Evolutionary conservation across 495 filamentous ascomycete species (phyloP).

Genomic region (Talaromyces ruber): DNA sequence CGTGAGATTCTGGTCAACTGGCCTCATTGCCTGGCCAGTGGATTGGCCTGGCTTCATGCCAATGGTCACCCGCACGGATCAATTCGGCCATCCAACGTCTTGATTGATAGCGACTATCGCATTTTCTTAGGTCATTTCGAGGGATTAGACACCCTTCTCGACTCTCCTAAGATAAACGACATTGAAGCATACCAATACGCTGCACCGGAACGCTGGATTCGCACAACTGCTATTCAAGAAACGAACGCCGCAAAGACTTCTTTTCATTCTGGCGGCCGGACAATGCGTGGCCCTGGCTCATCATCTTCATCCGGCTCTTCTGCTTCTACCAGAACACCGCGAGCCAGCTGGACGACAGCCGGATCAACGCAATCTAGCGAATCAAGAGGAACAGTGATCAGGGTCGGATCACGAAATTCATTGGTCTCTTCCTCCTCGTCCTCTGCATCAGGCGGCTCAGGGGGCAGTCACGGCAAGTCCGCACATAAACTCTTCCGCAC

Average conservation of each 20-base stretch:
- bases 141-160: slow-evolving; percentile 47
- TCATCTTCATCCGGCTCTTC: neutral
- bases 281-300: slow-evolving; percentile 10
- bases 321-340: neutral
- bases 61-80: slow-evolving; percentile 66
- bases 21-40: slow-evolving; percentile 79
- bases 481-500: slow-evolving; percentile 14
- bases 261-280: slow-evolving; percentile 41
- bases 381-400: slow-evolving; percentile 34
- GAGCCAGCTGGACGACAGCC: slow-evolving; percentile 12
- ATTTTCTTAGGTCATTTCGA: slow-evolving; percentile 71
- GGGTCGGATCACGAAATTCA: slow-evolving; percentile 26
- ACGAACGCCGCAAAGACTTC: slow-evolving; percentile 16
- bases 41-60: slow-evolving; percentile 67
- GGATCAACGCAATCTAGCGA: slow-evolving; percentile 17
- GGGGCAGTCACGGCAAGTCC: slow-evolving; percentile 12
- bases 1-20: slow-evolving; percentile 66
- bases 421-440: slow-evolving; percentile 28
- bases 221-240: slow-evolving; percentile 27
- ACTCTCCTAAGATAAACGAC: slow-evolving; percentile 48
- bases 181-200: slow-evolving; percentile 83
- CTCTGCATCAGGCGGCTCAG: slow-evolving; percentile 25
- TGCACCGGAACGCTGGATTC: slow-evolving; percentile 69
- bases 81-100: slow-evolving; percentile 75
- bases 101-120: slow-evolving; percentile 60